Percentiles rank a stretch among this genome's conserved stretches.
phyloP scores from a whole-genome alignment of 2,329 filamentous ascomycete genomes.

The Trichocomaceae sp. region DNA sequence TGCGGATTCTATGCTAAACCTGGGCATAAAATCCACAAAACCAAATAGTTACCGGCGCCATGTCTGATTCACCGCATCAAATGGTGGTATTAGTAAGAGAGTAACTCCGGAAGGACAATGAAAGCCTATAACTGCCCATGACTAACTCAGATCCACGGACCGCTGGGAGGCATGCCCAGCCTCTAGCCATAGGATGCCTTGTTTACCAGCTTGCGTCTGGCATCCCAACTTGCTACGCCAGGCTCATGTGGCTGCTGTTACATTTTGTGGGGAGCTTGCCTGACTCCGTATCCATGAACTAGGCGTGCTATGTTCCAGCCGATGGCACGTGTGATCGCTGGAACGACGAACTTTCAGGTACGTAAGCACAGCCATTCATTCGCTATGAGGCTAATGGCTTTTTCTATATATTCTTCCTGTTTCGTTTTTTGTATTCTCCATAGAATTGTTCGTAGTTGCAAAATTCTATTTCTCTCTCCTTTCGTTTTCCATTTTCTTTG shows the following conservation, averaged over 20 bases:
- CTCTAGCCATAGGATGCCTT: slow-evolving; percentile 2
- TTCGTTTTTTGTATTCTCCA: background rate
- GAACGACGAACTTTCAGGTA: slow-evolving; percentile 6
- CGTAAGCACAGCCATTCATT: slow-evolving; percentile 1
- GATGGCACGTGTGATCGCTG: slow-evolving; percentile 11
- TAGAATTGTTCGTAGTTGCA: background rate
- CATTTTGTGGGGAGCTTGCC: slow-evolving; percentile 15
- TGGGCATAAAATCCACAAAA: slow-evolving; percentile 5
- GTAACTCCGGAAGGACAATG: slow-evolving; percentile 7
- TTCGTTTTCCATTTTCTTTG: background rate
- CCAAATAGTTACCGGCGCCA: background rate
- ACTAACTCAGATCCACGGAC: slow-evolving; percentile 1
- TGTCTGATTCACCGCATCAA: slow-evolving; percentile 3
- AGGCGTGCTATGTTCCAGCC: background rate
- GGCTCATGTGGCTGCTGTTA: slow-evolving; percentile 15
- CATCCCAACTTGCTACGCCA: background rate
- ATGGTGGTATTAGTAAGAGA: slow-evolving; percentile 7
- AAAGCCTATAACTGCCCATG: slow-evolving; percentile 3
- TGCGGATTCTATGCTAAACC: background rate
- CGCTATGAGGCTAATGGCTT: background rate
- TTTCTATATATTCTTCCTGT: slow-evolving; percentile 4
- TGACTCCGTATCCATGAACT: slow-evolving; percentile 8
- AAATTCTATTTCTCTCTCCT: slow-evolving; percentile 8
- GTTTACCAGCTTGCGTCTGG: background rate
- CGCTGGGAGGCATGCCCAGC: slow-evolving; percentile 1